Base-by-base conservation (phyloP, 73 alveolate species). In the Paraurostyla sp. region DNA sequence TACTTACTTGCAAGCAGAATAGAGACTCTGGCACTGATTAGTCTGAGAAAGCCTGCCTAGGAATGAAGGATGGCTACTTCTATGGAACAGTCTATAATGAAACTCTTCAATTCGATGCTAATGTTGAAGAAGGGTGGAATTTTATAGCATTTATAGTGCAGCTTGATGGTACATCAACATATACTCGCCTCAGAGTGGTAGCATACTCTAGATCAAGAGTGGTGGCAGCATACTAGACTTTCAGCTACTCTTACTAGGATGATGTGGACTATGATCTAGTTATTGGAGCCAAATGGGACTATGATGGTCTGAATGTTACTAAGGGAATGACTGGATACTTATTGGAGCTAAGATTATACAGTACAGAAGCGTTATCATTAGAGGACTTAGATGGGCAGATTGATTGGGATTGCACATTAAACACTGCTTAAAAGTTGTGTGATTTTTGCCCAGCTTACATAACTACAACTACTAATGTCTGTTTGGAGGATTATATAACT, bases 41-140 rank as follows among this genome's bases (percentile, higher is more conserved):
- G 11, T 6, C 36, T n/a, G 84, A 69, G 9, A 69, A 43, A 25
- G 3, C 38, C 13, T 69, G 84, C 36, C 23, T 69, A 7, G 84
- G 84, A 9, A 69, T 69, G 15, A 69, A 69, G 63, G 35, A 69
- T 69, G 63, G 63, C 2, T 69, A 41, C 22, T 69, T 7, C 69
- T 69, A 41, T 69, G 84, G 63, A 9, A 15, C 84, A 11, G 35
- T 69, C 15, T 36, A 33, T 9, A 36, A 36, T 33, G 84, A 69
- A 69, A 69, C 84, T 22, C 18, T 69, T 11, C 15, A 59, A 16
- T 69, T 69, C 38, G 84, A 69, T 41, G 84, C 63, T n/a, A 63
- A 69, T 33, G 84, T 69, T 33, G 20, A 69, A 69, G 84, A 69
- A 38, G 84, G 84, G 20, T 69, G 84, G 84, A 69, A 69, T 43